Conservation (phyloP, 768 basidiomycete species). For the Porpolomopsis calyptriformis region DNA sequence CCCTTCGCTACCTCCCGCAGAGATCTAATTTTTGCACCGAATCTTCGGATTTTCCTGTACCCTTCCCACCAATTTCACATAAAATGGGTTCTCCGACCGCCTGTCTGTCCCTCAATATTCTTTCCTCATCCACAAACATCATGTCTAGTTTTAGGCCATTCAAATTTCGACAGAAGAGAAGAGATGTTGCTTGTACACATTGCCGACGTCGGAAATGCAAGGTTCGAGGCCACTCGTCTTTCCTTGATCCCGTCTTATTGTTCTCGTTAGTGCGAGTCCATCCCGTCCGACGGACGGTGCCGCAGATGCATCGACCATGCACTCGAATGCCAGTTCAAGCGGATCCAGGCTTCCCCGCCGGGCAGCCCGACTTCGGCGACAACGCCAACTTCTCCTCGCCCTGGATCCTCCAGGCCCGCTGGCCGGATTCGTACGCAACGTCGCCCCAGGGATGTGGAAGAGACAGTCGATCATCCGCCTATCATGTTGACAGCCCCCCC, state of each 20-base stretch:
- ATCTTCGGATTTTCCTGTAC: background rate
- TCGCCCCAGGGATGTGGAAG: too few relatives aligned
- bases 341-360: too few relatives aligned
- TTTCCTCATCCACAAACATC: conserved; percentile 9
- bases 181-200: conserved; percentile 41
- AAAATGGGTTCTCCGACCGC: background rate
- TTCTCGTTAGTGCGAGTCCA: background rate
- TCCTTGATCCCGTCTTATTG: background rate
- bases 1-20: background rate
- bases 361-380: too few relatives aligned
- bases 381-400: too few relatives aligned
- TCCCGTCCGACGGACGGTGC: background rate
- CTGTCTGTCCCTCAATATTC: conserved; percentile 6
- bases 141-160: background rate
- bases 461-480: too few relatives aligned
- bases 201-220: conserved; percentile 49
- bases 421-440: too few relatives aligned
- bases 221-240: conserved; percentile 26
- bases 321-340: too few relatives aligned
- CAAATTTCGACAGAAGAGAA: conserved; percentile 21
- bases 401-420: too few relatives aligned
- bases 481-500: too few relatives aligned
- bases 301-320: too few relatives aligned
- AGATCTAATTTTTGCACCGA: background rate
- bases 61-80: conserved; percentile 1